Conservation (phyloP, 768 basidiomycete species). For the Kwoniella sp. region DNA sequence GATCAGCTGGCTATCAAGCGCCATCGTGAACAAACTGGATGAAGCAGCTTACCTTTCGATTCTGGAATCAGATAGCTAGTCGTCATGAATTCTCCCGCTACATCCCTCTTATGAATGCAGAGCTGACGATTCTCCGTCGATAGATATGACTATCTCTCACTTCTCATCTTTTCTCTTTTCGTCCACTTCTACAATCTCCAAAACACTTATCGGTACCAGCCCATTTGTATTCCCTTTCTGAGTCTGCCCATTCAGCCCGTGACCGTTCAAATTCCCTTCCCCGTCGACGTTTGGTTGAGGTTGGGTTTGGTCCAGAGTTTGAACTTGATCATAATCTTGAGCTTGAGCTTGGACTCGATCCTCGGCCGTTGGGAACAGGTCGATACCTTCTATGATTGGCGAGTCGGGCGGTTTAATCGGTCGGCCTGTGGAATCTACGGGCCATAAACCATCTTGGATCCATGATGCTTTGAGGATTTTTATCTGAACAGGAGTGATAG, state of each 20-base stretch:
- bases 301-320: too few relatives aligned
- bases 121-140: too few relatives aligned
- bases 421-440: constrained; percentile 36
- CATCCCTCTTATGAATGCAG: too few relatives aligned
- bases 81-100: too few relatives aligned
- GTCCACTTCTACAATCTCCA: background rate
- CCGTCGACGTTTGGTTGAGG: background rate
- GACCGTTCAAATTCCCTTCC: background rate
- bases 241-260: too few relatives aligned
- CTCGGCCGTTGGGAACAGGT: constrained; percentile 10
- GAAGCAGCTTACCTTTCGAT: too few relatives aligned
- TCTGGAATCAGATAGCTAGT: too few relatives aligned
- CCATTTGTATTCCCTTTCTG: background rate
- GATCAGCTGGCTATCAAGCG: too few relatives aligned
- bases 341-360: background rate
- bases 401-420: constrained; percentile 37
- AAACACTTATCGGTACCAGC: background rate
- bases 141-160: too few relatives aligned
- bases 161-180: background rate
- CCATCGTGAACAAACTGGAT: too few relatives aligned
- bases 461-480: constrained; percentile 39
- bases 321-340: too few relatives aligned
- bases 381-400: constrained; percentile 19
- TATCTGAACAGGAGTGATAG: constrained; percentile 27
- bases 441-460: constrained; percentile 50